These are phyloP conservation scores for Leptographium wingfieldii DNA, from an alignment of 2,329 filamentous ascomycete genomes.

Conservation along the genomic window DNA sequence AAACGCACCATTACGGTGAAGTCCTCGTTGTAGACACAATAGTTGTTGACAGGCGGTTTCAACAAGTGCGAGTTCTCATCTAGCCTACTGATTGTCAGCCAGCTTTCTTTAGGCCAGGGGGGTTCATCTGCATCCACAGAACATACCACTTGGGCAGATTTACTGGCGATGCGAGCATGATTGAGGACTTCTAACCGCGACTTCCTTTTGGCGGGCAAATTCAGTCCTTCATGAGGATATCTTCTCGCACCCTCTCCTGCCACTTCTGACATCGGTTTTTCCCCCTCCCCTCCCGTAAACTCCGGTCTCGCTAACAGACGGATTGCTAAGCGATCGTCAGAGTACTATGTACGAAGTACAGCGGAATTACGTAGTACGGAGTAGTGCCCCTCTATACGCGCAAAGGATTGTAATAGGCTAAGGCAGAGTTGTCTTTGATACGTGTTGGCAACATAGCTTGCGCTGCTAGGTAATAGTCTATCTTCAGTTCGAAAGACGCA, in stretches of 20 bases:
- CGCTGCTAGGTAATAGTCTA: too few species aligned
- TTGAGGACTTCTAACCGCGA: not conserved
- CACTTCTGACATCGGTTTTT: not conserved
- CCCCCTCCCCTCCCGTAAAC: not conserved
- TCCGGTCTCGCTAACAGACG: not conserved
- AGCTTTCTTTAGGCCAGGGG: too few species aligned
- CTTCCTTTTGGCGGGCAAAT: not conserved
- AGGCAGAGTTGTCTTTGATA: too few species aligned
- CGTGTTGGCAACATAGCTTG: too few species aligned
- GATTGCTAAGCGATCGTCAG: not conserved
- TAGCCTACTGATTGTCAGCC: conserved; percentile 46
- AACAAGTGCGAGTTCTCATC: conserved; percentile 83
- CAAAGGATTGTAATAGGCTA: too few species aligned
- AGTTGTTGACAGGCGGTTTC: conserved; percentile 92
- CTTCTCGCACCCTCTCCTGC: not conserved
- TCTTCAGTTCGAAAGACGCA: too few species aligned
- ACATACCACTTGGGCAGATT: conserved; percentile 47
- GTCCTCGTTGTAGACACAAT: conserved; percentile 82
- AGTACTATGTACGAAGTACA: too few species aligned
- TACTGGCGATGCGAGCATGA: conserved; percentile 37
- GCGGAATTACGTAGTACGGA: not conserved
- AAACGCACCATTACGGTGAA: conserved; percentile 63
- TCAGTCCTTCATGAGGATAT: not conserved
- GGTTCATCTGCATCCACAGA: not conserved
- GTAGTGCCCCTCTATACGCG: too few species aligned